phyloP scores from a whole-genome alignment of 2,329 filamentous ascomycete species.

The Colletotrichum chrysophilum region DNA sequence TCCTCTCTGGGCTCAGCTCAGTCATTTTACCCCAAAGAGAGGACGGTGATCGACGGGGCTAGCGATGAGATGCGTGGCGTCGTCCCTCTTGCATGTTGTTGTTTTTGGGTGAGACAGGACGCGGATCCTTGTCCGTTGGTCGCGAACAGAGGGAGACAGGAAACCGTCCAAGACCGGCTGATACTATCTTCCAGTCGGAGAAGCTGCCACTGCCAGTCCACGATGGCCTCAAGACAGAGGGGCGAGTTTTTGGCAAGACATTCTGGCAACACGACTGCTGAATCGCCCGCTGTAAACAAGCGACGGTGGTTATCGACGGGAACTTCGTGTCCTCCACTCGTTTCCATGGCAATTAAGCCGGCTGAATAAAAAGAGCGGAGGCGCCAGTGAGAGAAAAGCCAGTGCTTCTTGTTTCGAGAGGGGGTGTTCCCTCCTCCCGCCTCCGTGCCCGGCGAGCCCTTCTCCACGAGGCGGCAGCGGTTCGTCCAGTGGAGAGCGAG shows the following conservation, averaged over 20 bases:
- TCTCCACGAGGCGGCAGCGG: not conserved
- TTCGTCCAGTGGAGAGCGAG: not conserved
- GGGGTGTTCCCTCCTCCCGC: constrained; percentile 15
- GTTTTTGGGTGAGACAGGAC: constrained; percentile 11
- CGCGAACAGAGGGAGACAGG: not conserved
- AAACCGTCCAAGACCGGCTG: not conserved
- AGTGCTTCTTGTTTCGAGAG: not conserved
- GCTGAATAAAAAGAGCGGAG: not conserved
- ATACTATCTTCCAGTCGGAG: not conserved
- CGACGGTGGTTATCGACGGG: not conserved
- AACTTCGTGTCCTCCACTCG: not conserved
- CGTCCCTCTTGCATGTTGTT: not conserved
- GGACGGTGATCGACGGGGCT: constrained; percentile 9
- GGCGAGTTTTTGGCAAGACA: not conserved
- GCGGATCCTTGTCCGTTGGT: constrained; percentile 11
- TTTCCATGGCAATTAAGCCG: constrained; percentile 15
- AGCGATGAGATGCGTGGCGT: constrained; percentile 13
- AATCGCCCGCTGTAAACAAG: not conserved
- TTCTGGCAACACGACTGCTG: not conserved
- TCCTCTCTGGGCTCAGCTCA: not conserved
- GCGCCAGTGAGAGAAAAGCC: not conserved
- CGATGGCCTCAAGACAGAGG: constrained; percentile 6
- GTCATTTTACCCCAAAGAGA: not conserved
- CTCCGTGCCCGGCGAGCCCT: not conserved
- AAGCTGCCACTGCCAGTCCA: not conserved